phyloP scores from a whole-genome alignment of 2,329 filamentous ascomycete genomes.

The Cordyceps cateniannulata region DNA sequence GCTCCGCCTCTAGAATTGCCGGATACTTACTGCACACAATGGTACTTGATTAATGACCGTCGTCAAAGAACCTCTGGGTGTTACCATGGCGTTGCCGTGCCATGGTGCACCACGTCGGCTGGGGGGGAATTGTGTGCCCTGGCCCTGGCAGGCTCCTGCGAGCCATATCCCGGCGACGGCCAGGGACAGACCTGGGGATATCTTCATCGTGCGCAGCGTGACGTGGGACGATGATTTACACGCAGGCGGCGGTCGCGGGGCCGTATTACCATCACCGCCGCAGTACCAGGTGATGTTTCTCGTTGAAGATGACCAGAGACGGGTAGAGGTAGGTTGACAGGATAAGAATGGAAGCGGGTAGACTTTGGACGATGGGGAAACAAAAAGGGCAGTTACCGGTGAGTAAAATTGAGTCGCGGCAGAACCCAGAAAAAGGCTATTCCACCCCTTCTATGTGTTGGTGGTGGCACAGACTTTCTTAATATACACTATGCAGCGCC shows the following conservation, averaged over 20 bases:
- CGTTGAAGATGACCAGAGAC: neutral
- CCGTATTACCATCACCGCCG: neutral
- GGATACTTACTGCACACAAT: neutral
- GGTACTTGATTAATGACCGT: neutral
- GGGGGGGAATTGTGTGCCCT: neutral
- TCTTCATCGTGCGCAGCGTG: neutral
- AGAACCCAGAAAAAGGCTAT: neutral
- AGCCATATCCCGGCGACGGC: neutral
- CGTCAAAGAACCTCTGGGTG: neutral
- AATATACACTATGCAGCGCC: neutral
- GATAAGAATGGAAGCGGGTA: neutral
- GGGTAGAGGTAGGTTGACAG: neutral
- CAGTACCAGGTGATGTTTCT: neutral
- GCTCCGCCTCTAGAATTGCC: too few species aligned
- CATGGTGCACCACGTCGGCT: too few species aligned
- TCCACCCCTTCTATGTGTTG: neutral
- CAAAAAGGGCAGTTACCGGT: too few species aligned
- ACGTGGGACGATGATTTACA: neutral
- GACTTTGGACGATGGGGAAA: neutral
- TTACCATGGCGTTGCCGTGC: neutral
- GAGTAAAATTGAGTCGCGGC: neutral
- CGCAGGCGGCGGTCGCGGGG: neutral
- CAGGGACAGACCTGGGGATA: neutral
- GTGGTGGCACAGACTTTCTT: neutral
- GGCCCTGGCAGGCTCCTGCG: neutral